Base-by-base conservation (phyloP, 2,329 filamentous ascomycete species). In the Didymosphaeria variabile region DNA sequence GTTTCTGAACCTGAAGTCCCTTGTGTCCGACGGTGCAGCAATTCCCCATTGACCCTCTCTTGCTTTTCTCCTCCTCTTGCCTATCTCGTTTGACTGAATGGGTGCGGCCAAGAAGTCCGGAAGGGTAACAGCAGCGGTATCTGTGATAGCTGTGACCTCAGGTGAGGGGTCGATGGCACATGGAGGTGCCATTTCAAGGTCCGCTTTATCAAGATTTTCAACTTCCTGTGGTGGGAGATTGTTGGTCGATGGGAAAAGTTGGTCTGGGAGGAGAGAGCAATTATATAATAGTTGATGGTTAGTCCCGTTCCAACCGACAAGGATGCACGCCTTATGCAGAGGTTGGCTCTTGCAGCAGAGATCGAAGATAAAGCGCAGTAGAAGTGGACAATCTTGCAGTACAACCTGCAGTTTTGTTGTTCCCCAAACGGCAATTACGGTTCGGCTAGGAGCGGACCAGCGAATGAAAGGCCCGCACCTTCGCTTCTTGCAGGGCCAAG, bases 21-120 rank as follows among this genome's bases (percentile, higher is more conserved):
- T 90, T 77, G 91, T 92, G 77, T 90, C 89, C 2, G 91, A 90
- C 54, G 86, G 85, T 10, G 93, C 91, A 34, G 94, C 94, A 50
- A 92, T 86, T 40, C 91, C 91, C 91, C 64, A 91, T 84, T 79
- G 77, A 42, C 95, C 83, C 71, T 87, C 88, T 3, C 90, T 90
- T n/a, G 87, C 86, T 71, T 90, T 91, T 63, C 85, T 86, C 52
- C 94, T 87, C 67, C 90, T 84, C 42, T 86, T 87, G 57, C 86
- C 78, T 59, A 97, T 88, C 62, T 87, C 87, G 68, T 89, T 85
- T 73, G 92, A 77, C 32, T 71, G 66, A n/a, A 79, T 67, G 6
- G 75, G 74, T 26, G 69, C 78, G 46, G 88, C 89, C 71, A 93
- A 81, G 32, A 82, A 81, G 57, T 82, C 77, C 1, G 83, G 81